Conservation (phyloP, 768 basidiomycete genomes). For the Rhizopogon vulgaris region DNA sequence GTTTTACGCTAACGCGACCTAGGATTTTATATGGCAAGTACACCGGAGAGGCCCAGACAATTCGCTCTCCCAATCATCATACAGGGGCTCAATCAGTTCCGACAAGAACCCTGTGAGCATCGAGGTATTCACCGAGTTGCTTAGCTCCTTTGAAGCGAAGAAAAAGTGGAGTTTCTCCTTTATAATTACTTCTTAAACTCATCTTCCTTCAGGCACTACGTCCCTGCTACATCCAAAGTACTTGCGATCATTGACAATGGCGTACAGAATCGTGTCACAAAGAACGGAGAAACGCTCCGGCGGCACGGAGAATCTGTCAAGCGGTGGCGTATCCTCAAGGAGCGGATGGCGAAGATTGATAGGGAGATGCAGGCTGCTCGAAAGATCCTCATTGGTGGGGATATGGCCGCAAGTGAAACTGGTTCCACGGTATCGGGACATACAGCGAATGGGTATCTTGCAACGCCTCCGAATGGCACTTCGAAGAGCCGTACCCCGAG, state of each 20-base stretch:
- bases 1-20: constrained; percentile 6
- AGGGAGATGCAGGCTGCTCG: constrained; percentile 73
- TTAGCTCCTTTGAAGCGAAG: constrained; percentile 81
- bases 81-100: constrained; percentile 39
- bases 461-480: constrained; percentile 50
- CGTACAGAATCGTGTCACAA: constrained; percentile 86
- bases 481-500: constrained; percentile 35
- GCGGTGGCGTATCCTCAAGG: constrained; percentile 75
- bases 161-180: constrained; percentile 57
- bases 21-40: constrained; percentile 87
- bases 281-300: constrained; percentile 92
- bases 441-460: constrained; percentile 55
- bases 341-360: constrained; percentile 77
- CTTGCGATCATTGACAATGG: constrained; percentile 93
- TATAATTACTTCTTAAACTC: constrained; percentile 7
- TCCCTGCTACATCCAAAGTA: constrained; percentile 90
- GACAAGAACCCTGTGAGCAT: constrained; percentile 49
- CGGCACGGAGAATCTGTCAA: constrained; percentile 85
- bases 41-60: constrained; percentile 51
- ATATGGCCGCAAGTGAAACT: constrained; percentile 56
- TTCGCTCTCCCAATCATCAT: constrained; percentile 32
- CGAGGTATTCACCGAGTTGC: constrained; percentile 59
- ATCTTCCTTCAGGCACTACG: constrained; percentile 66
- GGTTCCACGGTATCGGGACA: constrained; percentile 63
- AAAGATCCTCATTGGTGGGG: constrained; percentile 44